Conservation (phyloP, 345 rosid genomes). For the Physaria fendleri region DNA sequence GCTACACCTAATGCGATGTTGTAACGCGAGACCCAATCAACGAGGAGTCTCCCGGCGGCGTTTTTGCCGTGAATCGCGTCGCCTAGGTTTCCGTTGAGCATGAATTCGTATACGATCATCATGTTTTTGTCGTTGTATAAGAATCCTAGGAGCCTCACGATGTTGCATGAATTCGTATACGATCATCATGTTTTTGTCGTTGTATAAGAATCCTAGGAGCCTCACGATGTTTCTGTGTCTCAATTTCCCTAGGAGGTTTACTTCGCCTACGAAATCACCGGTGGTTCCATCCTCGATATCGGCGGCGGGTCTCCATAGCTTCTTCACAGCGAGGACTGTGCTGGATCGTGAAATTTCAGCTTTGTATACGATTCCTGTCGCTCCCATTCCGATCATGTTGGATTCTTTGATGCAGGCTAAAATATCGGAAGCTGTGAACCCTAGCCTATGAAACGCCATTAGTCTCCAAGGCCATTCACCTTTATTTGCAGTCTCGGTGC, state of each 20-base stretch:
- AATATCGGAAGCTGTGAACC: constrained; percentile 69
- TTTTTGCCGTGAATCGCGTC: constrained; percentile 74
- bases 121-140: constrained; percentile 63
- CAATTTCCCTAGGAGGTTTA: constrained; percentile 71
- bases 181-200: constrained; percentile 64
- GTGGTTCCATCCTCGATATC: constrained; percentile 58
- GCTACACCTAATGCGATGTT: constrained; percentile 84
- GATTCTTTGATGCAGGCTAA: constrained; percentile 69
- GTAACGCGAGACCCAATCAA: constrained; percentile 86
- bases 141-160: constrained; percentile 72
- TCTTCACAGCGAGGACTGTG: constrained; percentile 73
- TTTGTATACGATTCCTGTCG: constrained; percentile 80
- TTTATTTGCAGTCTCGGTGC: constrained; percentile 40
- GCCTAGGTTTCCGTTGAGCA: constrained; percentile 82
- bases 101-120: constrained; percentile 81
- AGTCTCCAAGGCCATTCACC: constrained; percentile 94
- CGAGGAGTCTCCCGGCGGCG: constrained; percentile 54
- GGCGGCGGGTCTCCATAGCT: constrained; percentile 70
- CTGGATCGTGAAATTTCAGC: constrained; percentile 53
- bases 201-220: constrained; percentile 66
- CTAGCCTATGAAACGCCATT: constrained; percentile 85
- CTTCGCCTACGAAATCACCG: constrained; percentile 73
- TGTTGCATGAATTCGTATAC: constrained; percentile 88
- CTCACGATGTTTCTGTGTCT: constrained; percentile 91
- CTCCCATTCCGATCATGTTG: constrained; percentile 86